These are phyloP conservation scores for Fagus sylvatica DNA, from an alignment of 306 rosid species.

Conservation along the genomic window DNA sequence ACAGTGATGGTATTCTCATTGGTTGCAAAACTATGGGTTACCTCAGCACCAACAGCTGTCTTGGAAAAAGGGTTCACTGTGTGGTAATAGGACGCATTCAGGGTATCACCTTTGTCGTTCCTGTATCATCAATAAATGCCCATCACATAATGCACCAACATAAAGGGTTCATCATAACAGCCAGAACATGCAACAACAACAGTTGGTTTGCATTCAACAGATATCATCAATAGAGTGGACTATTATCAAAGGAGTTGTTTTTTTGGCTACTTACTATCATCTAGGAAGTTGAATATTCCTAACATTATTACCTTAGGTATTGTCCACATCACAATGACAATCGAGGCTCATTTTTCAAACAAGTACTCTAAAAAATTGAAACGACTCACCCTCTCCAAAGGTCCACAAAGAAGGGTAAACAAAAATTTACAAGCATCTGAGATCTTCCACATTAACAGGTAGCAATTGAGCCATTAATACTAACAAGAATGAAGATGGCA, in stretches of 20 bases:
- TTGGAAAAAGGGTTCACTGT: conserved; percentile 53
- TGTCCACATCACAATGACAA: neutral
- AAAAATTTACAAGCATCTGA: neutral
- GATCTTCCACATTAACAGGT: neutral
- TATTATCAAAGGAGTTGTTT: neutral
- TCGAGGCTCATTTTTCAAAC: neutral
- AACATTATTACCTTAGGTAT: neutral
- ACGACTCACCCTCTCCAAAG: neutral
- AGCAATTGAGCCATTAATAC: neutral
- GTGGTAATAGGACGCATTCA: conserved; percentile 85
- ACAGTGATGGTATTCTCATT: conserved; percentile 70
- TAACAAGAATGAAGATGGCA: neutral
- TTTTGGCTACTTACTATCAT: neutral
- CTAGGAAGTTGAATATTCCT: neutral
- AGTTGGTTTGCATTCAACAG: neutral
- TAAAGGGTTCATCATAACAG: conserved; percentile 10
- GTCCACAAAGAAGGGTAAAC: neutral
- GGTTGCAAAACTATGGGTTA: conserved; percentile 64
- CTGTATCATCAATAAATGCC: conserved; percentile 39
- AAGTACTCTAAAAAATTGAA: neutral
- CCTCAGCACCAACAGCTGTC: conserved; percentile 88
- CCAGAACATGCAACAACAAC: neutral
- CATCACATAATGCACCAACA: conserved; percentile 6
- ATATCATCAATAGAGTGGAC: neutral
- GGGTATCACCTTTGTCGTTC: conserved; percentile 68